Evolutionary conservation across 768 basidiomycete species (phyloP).

Genomic region (Hygrocybe coccinea): DNA sequence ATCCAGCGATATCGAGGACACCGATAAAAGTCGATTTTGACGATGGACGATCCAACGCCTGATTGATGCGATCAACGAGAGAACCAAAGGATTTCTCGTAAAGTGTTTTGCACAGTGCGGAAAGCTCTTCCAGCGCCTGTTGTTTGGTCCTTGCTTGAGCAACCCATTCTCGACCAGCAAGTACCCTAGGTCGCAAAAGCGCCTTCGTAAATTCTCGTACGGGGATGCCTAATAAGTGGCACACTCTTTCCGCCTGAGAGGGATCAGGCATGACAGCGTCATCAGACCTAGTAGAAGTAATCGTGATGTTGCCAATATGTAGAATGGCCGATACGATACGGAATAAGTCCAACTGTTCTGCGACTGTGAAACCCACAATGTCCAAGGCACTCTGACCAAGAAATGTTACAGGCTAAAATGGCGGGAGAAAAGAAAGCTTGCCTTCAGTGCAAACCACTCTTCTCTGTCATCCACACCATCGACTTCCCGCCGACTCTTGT

Average conservation of each 20-base stretch:
- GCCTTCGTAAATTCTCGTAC: constrained; percentile 84
- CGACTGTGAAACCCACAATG: constrained; percentile 78
- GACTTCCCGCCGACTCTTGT: constrained; percentile 84
- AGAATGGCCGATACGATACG: constrained; percentile 90
- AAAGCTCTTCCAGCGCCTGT: constrained; percentile 90
- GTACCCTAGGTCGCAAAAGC: constrained; percentile 81
- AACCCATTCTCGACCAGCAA: constrained; percentile 96
- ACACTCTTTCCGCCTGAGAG: constrained; percentile 83
- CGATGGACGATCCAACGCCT: constrained; percentile 87
- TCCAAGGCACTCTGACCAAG: constrained; percentile 66
- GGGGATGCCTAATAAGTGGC: constrained; percentile 86
- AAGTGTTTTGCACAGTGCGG: constrained; percentile 86
- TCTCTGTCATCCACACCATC: constrained; percentile 90
- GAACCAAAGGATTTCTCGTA: constrained; percentile 96
- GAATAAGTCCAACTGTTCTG: constrained; percentile 90
- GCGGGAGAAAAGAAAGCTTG: constrained; percentile 28
- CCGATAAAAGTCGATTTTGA: constrained; percentile 94
- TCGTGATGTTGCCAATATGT: constrained; percentile 89
- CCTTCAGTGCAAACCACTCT: constrained; percentile 81
- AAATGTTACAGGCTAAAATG: background rate
- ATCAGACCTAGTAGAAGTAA: constrained; percentile 73
- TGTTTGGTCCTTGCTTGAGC: constrained; percentile 86
- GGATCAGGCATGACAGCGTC: constrained; percentile 75
- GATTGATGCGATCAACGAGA: constrained; percentile 92
- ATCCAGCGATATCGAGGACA: constrained; percentile 97